These are phyloP conservation scores for Entomortierella chlamydospora DNA, from an alignment of 192 early-diverging fungal species.

Conservation along the genomic window DNA sequence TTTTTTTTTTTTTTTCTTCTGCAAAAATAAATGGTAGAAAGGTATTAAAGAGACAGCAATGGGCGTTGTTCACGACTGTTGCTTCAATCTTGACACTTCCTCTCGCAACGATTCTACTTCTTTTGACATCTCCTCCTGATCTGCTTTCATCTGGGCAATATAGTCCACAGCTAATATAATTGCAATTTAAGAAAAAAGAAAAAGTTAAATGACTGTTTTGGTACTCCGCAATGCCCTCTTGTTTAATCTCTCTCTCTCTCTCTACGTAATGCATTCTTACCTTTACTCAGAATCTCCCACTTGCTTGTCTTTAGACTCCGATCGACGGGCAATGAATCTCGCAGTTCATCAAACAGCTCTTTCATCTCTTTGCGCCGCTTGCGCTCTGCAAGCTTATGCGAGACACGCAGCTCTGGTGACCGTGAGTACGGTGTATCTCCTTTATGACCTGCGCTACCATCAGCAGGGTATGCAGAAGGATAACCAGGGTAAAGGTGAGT, in stretches of 20 bases:
- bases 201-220: background rate
- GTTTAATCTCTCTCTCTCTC: background rate
- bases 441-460: constrained; percentile 13
- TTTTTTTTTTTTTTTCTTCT: constrained; percentile 20
- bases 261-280: constrained; percentile 46
- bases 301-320: constrained; percentile 85
- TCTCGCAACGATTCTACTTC: constrained; percentile 61
- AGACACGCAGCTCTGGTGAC: constrained; percentile 83
- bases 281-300: constrained; percentile 92
- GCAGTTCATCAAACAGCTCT: constrained; percentile 87
- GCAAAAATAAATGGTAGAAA: constrained; percentile 19
- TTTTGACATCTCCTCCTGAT: constrained; percentile 60
- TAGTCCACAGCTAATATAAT: constrained; percentile 62
- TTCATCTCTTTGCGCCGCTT: constrained; percentile 93
- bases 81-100: constrained; percentile 52
- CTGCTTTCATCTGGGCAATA: constrained; percentile 60
- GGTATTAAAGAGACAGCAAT: background rate
- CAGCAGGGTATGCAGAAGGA: constrained; percentile 6
- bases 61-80: background rate
- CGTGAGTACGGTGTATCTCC: constrained; percentile 73
- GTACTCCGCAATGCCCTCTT: background rate
- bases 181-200: background rate
- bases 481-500: constrained; percentile 50
- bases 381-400: constrained; percentile 89
- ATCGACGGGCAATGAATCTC: constrained; percentile 82